Evolutionary conservation across 495 filamentous ascomycete species (phyloP), one percentile per base, ranked within the genome.

Genomic region (Penicillium roqueforti): DNA sequence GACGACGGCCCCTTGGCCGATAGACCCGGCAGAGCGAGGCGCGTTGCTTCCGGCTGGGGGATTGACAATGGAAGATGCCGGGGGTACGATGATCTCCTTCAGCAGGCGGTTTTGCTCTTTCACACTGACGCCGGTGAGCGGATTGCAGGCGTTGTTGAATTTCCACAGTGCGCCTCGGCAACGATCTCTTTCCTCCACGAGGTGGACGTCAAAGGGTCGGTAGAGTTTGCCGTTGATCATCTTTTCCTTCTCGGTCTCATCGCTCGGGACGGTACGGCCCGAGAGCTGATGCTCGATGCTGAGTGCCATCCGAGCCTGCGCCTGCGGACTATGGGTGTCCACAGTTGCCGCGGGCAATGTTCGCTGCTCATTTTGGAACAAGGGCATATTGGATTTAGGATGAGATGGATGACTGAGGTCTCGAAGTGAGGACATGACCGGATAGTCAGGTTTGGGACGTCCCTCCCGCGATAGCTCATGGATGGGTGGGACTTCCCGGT

Each of bases 121-220:
- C 1, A 83, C 79, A 47, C 86, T 90, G 28, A 93, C 78, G 13
- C 86, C 87, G 22, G 83, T 78, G 50, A 82, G 83, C 3, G 89
- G 88, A 59, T 93, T 92, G 46, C 84, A 89, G 19, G 88, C 82
- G 66, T 88, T 91, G 68, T 98, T 97, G 76, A 96, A 97, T 53
- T 87, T 77, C 80, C 85, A 92, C 55, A 92, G 81, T 6, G 90
- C 90, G 11, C 82, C 81, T 59, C 85, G 91, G 73, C 93, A 98
- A 56, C 84, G 76, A 61, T 96, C 87, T 20, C 95, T 86, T 58
- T 97, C 93, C 42, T 91, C 80, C 3, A 91, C 80, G 7, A 98
- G 80, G 56, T 89, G 85, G 39, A 83, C 78, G 62, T 88, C 84
- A 56, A 85, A 88, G 1, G 89, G 88, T 44, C 83, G 83, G 66